Percentiles rank a stretch among this genome's conserved stretches.
phyloP scores from a whole-genome alignment of 2,329 filamentous ascomycete species.

The Hortaea sp. region DNA sequence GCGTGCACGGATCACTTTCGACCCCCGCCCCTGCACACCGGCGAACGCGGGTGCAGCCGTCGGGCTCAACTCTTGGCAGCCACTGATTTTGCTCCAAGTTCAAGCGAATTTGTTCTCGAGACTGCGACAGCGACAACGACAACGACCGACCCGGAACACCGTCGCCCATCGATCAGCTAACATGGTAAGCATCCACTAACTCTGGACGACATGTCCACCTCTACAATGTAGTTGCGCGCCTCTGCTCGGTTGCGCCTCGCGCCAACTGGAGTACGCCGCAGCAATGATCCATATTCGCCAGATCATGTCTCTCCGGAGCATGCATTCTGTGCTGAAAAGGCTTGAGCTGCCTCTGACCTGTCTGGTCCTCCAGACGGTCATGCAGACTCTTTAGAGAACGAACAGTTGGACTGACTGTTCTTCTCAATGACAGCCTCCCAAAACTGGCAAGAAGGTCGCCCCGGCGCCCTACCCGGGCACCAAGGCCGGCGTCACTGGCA shows the following conservation, averaged over 20 bases:
- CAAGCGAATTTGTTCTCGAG: slow-evolving; percentile 1
- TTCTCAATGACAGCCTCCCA: slow-evolving; percentile 99
- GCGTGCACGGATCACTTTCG: too few relatives aligned
- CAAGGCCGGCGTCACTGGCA: slow-evolving; percentile 67
- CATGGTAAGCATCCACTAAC: slow-evolving; percentile 12
- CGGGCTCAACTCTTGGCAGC: background rate
- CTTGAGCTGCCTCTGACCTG: slow-evolving; percentile 41
- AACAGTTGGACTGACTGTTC: slow-evolving; percentile 96
- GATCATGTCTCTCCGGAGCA: slow-evolving; percentile 6
- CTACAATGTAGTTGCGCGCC: slow-evolving; percentile 9
- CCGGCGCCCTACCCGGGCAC: slow-evolving; percentile 91
- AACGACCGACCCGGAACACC: background rate
- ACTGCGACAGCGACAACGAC: slow-evolving; percentile 6
- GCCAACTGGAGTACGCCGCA: slow-evolving; percentile 7
- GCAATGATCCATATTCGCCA: slow-evolving; percentile 10
- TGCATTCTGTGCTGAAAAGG: slow-evolving; percentile 24
- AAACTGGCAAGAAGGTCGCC: slow-evolving; percentile 90
- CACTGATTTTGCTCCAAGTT: background rate
- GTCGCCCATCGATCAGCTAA: slow-evolving; percentile 2
- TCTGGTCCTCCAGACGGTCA: slow-evolving; percentile 44
- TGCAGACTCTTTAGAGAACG: slow-evolving; percentile 75
- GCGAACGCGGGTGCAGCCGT: too few relatives aligned
- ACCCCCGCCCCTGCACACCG: too few relatives aligned
- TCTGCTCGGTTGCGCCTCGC: slow-evolving; percentile 6
- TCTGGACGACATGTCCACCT: background rate